phyloP scores from a whole-genome alignment of 495 filamentous ascomycete species.

The Clohesyomyces aquaticus region DNA sequence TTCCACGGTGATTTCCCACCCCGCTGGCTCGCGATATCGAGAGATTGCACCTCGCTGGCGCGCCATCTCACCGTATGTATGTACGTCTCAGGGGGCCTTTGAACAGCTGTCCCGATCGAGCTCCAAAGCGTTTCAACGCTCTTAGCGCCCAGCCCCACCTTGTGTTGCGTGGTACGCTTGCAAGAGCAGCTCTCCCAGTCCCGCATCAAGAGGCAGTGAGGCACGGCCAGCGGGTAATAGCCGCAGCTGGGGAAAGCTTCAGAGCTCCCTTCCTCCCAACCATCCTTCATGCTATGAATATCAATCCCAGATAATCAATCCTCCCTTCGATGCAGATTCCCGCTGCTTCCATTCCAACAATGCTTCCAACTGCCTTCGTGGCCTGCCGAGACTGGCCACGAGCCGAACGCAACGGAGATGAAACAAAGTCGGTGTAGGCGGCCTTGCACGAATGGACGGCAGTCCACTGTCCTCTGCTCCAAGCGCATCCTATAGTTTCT shows the following conservation, averaged over 20 bases:
- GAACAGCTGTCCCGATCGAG: constrained; percentile 33
- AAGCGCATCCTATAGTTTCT: neutral
- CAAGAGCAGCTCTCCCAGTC: constrained; percentile 20
- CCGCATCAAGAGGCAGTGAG: too few species aligned
- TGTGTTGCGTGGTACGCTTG: neutral
- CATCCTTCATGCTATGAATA: constrained; percentile 2
- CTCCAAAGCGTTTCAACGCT: constrained; percentile 31
- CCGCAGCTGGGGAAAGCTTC: constrained; percentile 37
- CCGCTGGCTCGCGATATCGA: constrained; percentile 18
- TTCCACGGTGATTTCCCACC: constrained; percentile 14
- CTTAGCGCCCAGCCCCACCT: neutral
- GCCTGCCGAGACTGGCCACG: constrained; percentile 29
- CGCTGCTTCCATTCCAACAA: too few species aligned
- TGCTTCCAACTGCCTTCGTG: constrained; percentile 24
- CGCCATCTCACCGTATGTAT: too few species aligned
- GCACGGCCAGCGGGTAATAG: constrained; percentile 36
- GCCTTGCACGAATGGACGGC: constrained; percentile 26
- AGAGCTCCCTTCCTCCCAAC: neutral
- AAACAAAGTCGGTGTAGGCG: constrained; percentile 40
- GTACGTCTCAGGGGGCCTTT: constrained; percentile 35
- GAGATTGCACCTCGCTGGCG: too few species aligned
- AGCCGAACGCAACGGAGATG: constrained; percentile 32
- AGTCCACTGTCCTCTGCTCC: neutral
- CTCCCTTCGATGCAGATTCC: neutral
- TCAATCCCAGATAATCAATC: neutral